Evolutionary conservation across 176 grass and related monocot genomes (phyloP), one percentile per base, ranked within the genome.

Genomic region (Hsuehochloa calcarea): DNA sequence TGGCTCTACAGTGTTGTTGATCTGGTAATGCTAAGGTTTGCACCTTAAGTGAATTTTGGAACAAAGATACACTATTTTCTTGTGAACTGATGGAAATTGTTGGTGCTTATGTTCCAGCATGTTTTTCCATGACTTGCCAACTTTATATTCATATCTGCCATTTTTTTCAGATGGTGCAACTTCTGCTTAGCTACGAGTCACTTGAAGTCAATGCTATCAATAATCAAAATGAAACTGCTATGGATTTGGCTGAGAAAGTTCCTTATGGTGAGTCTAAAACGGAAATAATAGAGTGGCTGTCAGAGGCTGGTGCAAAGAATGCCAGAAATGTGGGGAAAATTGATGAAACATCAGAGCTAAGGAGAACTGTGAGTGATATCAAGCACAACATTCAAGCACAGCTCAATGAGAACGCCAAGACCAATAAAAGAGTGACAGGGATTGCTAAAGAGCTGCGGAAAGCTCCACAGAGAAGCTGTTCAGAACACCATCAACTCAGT

Each of bases 401-500:
- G 78, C 90, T 99, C 82, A 89, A 81, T 8, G 93, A 99, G 84
- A 99, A 99, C 35, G 90, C 88, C 68, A 95, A 96, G 89, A 99
- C 96, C 71, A 89, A 96, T 74, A 99, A 90, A 85, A 74, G 96
- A 65, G 93, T 99, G 68, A 92, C 91, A 0, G 93, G 93, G 44
- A 99, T 99, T 26, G 92, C 92, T 27, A 96, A 99, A 84, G 96
- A 99, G 68, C 76, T 99, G 45, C 90, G 79, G 69, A 99, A 99
- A 86, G n/a, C 86, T 99, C 4, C 96, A 99, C 39, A 74, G 91
- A 47, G 96, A 99, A 82, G 96, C 96, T 46, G 90, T 99, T 80
- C 96, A 96, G 92, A 96, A 94, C 91, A 99, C 96, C 19, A 94
- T 96, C 70, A 99, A 99, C 55, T 99, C 96, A 4, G 96, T 99